Evolutionary conservation across 2,329 filamentous ascomycete genomes (phyloP), one percentile per base, ranked within the genome.

Genomic region (Metarhizium humberi): DNA sequence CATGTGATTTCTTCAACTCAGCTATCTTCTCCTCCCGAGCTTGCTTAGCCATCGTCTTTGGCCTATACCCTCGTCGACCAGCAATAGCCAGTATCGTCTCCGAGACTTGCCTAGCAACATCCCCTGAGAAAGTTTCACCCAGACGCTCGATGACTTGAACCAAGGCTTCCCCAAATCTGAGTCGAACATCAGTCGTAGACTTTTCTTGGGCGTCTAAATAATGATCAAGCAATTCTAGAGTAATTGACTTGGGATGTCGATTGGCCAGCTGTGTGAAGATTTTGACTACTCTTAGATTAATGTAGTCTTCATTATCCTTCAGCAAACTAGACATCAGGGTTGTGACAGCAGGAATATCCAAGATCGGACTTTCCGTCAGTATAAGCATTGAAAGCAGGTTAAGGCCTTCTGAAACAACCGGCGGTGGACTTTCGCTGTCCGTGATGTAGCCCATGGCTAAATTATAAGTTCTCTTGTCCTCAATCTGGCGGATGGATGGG

Each of bases 161-260:
- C 25, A 88, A 68, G 0, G 84, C 82, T 66, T 91, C 87, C 51
- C 86, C 87, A 58, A 89, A 80, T 8, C 86, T 77, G 0, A 90
- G 74, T 2, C 87, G 79, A 2, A 79, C 76, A 65, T 90, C 86
- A 0, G 87, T 78, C 0, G 73, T 66, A 6, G 72, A 68, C n/a
- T 72, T 73, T 64, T 89, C 85, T 50, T 75, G 72, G 0, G 79
- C 65, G 63, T 91, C 87, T 18, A 87, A 69, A 60, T 90, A 90
- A 46, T 82, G 78, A 29, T 88, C 85, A 0, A 86, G 70, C 0
- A 90, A 70, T 61, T 88, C 85, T 25, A 74, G 76, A 3, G 80
- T 72, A 0, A 84, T 83, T 0, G 85, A 79, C 46, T 77, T 79
- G 0, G 86, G 84, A 52, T 88, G 85, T 55, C 74, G 77, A 58